Percentiles rank a stretch among this genome's conserved stretches.
Conservation (phyloP, 208 protist species). For the Acanthamoeba culbertsoni region DNA sequence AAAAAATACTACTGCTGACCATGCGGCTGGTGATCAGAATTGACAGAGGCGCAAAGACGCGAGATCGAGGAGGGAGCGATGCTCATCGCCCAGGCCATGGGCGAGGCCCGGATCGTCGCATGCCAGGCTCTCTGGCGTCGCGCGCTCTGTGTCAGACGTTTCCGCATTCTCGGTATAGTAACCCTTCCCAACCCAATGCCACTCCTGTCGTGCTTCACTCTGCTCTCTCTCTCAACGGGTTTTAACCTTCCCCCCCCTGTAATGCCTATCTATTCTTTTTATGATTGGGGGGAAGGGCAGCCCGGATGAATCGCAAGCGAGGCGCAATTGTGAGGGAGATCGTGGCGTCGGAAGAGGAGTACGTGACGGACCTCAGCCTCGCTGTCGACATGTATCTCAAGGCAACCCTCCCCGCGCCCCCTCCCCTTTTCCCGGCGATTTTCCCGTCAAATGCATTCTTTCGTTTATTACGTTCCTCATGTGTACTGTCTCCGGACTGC, state of each 20-base stretch:
- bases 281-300: background rate
- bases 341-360: background rate
- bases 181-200: background rate
- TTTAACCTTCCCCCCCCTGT: background rate
- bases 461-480: background rate
- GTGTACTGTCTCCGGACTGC: no score
- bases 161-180: background rate
- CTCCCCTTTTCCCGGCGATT: background rate
- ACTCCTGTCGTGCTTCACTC: background rate
- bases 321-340: background rate
- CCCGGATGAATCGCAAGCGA: slow-evolving; percentile 1
- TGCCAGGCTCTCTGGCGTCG: slow-evolving; percentile 36
- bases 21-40: background rate
- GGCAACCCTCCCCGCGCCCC: background rate
- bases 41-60: background rate
- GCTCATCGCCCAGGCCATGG: background rate
- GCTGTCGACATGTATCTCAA: slow-evolving; percentile 39
- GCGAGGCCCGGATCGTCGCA: background rate
- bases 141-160: background rate
- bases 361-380: slow-evolving; percentile 30
- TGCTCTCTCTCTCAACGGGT: background rate
- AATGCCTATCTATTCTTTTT: background rate
- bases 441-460: background rate
- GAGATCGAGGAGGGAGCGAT: background rate
- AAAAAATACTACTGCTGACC: no score